Evolutionary conservation across 2,329 filamentous ascomycete genomes (phyloP), one percentile per base, ranked within the genome.

Genomic region (Pyricularia grisea): DNA sequence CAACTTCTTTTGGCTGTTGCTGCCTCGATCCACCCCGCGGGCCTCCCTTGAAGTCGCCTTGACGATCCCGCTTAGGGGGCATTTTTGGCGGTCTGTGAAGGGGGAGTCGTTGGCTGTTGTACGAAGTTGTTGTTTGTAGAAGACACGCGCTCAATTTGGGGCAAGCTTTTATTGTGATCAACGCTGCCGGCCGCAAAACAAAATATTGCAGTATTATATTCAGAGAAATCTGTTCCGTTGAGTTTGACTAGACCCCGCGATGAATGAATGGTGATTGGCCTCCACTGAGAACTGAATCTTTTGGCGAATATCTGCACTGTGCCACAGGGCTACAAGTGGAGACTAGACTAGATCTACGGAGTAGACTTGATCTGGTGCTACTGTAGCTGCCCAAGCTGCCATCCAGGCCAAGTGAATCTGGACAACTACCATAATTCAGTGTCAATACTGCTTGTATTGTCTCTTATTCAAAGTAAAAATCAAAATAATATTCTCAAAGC

Each of bases 1-100:
- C 77, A 1, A 78, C 75, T 66, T 79, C 77, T 36, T 77, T 76
- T 5, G 81, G 69, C 25, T 58, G 36, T 70, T 74, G 58, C 28
- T 67, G 61, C 61, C 28, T 67, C 17, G 67, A 23, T 30, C 58
- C 67, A 30, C 67, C 36, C 36, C 36, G 66, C 66, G 58, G 23
- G 23, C 58, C 58, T 25, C 58, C 58, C 58, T 67, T 67, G 66
- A 33, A 36, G 42, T n/a, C 66, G 28, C 66, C 66, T n/a, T 61
- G 42, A 23, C 42, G 55, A 55, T 67, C 66, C 17, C 66, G 31
- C 66, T 67, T 67, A n/a, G 66, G 66, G 23, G 66, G 66, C 66
- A 67, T 67, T 27, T 10, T 66, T 23, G 10, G 58, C 25, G 58
- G 58, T 25, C 12, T 61, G n/a, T 61, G 23, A 25, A 12, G 58